Evolutionary conservation across 2,329 filamentous ascomycete species (phyloP).

Genomic region (Aotearoamyces nothofagi): DNA sequence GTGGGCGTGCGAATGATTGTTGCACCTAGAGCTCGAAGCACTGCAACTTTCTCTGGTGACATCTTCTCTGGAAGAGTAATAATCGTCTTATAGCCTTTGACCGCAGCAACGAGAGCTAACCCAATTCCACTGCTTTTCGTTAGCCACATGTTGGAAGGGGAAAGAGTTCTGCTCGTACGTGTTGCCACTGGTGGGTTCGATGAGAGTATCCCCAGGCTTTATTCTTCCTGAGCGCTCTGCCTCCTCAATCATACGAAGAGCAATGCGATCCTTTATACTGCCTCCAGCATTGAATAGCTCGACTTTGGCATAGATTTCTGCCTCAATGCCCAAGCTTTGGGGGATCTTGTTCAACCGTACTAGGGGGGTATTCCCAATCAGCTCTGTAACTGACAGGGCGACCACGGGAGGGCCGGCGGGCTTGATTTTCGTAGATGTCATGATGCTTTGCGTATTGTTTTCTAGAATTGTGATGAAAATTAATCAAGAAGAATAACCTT

Average conservation of each 20-base stretch:
- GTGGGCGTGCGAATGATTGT: conserved; percentile 97
- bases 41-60: conserved; percentile 95
- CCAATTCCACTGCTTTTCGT: conserved; percentile 55
- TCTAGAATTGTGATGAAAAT: no score
- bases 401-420: conserved; percentile 14
- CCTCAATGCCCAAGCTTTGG: conserved; percentile 76
- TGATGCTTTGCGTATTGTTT: no score
- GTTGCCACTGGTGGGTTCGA: conserved; percentile 96
- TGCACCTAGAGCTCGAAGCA: conserved; percentile 82
- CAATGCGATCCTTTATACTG: conserved; percentile 90
- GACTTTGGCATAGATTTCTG: conserved; percentile 78
- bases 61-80: conserved; percentile 99
- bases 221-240: conserved; percentile 85
- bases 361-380: conserved; percentile 93
- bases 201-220: conserved; percentile 91
- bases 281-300: conserved; percentile 92
- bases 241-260: conserved; percentile 92
- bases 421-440: conserved; percentile 11
- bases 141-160: no score
- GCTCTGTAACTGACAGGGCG: conserved; percentile 55
- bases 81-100: conserved; percentile 97
- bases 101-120: conserved; percentile 79
- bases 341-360: conserved; percentile 89
- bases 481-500: no score
- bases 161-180: no score